phyloP scores from a whole-genome alignment of 192 early-diverging fungal genomes.

The Physocladia obscura region DNA sequence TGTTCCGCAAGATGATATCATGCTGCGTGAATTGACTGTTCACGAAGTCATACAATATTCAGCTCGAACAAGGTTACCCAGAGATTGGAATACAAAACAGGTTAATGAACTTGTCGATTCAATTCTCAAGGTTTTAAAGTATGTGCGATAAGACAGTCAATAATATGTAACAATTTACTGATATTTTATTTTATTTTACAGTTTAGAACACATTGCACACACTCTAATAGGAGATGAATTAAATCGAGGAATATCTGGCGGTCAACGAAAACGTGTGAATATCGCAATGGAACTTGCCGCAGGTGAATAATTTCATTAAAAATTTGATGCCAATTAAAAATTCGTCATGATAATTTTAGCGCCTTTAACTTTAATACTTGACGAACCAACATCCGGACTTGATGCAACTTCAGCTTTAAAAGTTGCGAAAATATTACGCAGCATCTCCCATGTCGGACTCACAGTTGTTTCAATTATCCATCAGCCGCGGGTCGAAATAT shows the following conservation, averaged over 20 bases:
- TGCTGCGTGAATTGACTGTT: conserved; percentile 58
- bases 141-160: not conserved
- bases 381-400: conserved; percentile 83
- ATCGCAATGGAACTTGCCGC: conserved; percentile 84
- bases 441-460: conserved; percentile 64
- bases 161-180: conserved; percentile 16
- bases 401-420: conserved; percentile 69
- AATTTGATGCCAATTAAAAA: not conserved
- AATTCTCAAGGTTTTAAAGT: conserved; percentile 64
- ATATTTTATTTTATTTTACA: conserved; percentile 1
- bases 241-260: conserved; percentile 79
- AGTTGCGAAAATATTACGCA: conserved; percentile 74
- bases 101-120: conserved; percentile 71
- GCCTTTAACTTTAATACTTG: conserved; percentile 81
- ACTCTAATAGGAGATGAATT: conserved; percentile 69
- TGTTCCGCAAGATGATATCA: conserved; percentile 43
- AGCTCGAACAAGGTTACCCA: conserved; percentile 72
- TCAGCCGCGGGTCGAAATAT: conserved; percentile 77
- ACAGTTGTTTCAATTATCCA: conserved; percentile 76
- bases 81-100: conserved; percentile 58
- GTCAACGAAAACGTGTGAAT: conserved; percentile 79
- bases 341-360: conserved; percentile 24
- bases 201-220: conserved; percentile 34
- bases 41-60: conserved; percentile 74
- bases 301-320: conserved; percentile 9